Percentiles rank a stretch among this genome's conserved stretches.
Conservation (phyloP, 345 rosid genomes). For the Leavenworthia alabamica region DNA sequence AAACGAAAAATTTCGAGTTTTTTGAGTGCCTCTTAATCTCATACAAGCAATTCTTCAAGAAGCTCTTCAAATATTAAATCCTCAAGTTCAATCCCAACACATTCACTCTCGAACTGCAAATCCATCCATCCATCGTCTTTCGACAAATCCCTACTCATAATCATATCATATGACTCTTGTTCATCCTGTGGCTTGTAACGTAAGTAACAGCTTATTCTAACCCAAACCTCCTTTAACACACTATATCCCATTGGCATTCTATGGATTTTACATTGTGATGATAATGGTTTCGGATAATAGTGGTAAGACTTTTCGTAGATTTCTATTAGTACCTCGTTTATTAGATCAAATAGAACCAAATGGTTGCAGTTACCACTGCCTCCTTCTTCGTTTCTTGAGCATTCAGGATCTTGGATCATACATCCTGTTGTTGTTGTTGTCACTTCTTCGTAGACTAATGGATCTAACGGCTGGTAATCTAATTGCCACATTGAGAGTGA, state of each 20-base stretch:
- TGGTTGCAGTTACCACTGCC: conserved; percentile 39
- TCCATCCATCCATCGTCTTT: conserved; percentile 73
- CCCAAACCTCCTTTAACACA: conserved; percentile 71
- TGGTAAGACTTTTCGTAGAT: conserved; percentile 51
- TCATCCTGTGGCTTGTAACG: conserved; percentile 30
- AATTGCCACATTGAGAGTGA: conserved; percentile 57
- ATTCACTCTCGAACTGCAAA: conserved; percentile 63
- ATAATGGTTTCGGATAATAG: conserved; percentile 49
- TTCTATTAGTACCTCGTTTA: conserved; percentile 62
- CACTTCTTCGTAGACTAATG: conserved; percentile 45
- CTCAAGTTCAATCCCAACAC: conserved; percentile 65
- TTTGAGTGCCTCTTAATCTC: not conserved
- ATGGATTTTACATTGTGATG: conserved; percentile 42
- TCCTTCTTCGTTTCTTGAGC: conserved; percentile 36
- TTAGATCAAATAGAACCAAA: conserved; percentile 50
- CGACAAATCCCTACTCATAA: conserved; percentile 43
- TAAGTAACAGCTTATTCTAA: conserved; percentile 47
- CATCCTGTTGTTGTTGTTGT: conserved; percentile 31
- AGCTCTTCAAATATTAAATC: conserved; percentile 64
- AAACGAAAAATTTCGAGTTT: not conserved
- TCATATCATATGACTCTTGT: conserved; percentile 39
- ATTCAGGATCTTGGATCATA: conserved; percentile 39
- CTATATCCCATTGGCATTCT: conserved; percentile 52
- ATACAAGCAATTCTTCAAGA: conserved; percentile 44
- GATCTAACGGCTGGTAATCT: conserved; percentile 59